Percentiles rank a stretch among this genome's conserved stretches.
These are phyloP conservation scores for Phanerochaete sordida DNA, from an alignment of 768 basidiomycete species.

Conservation along the genomic window DNA sequence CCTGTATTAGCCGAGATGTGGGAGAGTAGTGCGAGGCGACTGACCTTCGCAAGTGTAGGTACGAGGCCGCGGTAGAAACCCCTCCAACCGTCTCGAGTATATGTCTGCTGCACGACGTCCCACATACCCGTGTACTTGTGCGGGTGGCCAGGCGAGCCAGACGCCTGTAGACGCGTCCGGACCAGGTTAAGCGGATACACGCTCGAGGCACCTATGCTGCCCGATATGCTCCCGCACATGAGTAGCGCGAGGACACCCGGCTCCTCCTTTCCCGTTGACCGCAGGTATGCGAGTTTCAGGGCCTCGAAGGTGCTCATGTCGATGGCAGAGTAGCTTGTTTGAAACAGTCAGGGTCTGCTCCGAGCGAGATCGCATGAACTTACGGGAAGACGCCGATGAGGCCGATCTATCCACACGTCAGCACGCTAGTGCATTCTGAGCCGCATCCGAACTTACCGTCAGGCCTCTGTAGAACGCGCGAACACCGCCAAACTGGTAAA, in stretches of 20 bases:
- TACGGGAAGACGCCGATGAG: conserved; percentile 95
- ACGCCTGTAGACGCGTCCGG: conserved; percentile 92
- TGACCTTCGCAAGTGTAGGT: conserved; percentile 88
- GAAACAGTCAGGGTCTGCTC: neutral
- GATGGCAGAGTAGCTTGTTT: conserved; percentile 78
- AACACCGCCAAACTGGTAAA: conserved; percentile 78
- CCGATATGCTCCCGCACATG: conserved; percentile 89
- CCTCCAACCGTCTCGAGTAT: conserved; percentile 83
- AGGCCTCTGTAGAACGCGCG: conserved; percentile 90
- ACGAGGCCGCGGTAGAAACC: conserved; percentile 93
- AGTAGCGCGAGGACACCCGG: conserved; percentile 85
- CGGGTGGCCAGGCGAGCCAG: conserved; percentile 93
- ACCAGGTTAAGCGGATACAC: conserved; percentile 93
- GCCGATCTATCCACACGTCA: conserved; percentile 60
- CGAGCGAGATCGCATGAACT: conserved; percentile 22
- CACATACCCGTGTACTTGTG: conserved; percentile 83
- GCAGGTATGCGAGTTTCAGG: conserved; percentile 85
- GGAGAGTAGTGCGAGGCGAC: conserved; percentile 10
- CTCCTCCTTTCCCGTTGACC: conserved; percentile 85
- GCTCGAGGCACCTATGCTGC: conserved; percentile 88
- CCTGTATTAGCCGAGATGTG: neutral
- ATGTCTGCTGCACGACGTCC: conserved; percentile 82
- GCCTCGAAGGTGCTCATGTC: conserved; percentile 98
- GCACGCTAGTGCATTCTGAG: neutral
- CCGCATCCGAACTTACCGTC: conserved; percentile 49